phyloP scores from a whole-genome alignment of 352 stramenopile genomes.

The Globisporangium middletonii region DNA sequence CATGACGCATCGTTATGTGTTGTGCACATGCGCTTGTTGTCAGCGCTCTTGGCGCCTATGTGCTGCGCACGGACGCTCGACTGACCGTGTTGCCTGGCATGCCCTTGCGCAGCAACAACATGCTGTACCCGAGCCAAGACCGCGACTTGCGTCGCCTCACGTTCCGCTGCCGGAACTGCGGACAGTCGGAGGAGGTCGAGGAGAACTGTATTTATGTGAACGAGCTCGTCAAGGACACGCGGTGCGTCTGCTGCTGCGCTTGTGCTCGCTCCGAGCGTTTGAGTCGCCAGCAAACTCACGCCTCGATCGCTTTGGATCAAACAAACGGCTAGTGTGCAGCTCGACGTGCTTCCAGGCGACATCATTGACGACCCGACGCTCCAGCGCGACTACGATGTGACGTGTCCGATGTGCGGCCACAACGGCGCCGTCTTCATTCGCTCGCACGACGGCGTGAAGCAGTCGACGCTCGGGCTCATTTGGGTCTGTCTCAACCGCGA shows the following conservation, averaged over 20 bases:
- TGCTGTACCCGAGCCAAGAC: slow-evolving; percentile 88
- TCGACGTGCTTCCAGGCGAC: slow-evolving; percentile 81
- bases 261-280: background rate
- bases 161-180: slow-evolving; percentile 85
- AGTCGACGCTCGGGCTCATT: slow-evolving; percentile 81
- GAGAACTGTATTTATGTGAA: slow-evolving; percentile 92
- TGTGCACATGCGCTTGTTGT: background rate
- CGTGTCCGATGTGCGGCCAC: slow-evolving; percentile 69
- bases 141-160: slow-evolving; percentile 78
- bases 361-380: slow-evolving; percentile 87
- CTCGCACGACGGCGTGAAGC: slow-evolving; percentile 85
- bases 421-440: slow-evolving; percentile 85
- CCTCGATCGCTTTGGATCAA: too few relatives aligned
- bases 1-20: background rate
- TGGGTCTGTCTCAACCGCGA: slow-evolving; percentile 88
- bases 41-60: background rate
- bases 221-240: slow-evolving; percentile 85
- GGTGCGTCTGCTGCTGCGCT: slow-evolving; percentile 26
- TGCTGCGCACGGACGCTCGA: too few relatives aligned
- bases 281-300: too few relatives aligned
- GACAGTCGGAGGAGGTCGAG: slow-evolving; percentile 80
- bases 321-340: slow-evolving; percentile 44
- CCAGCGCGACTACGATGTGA: slow-evolving; percentile 84
- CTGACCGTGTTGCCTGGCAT: background rate
- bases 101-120: slow-evolving; percentile 74